Evolutionary conservation across 352 stramenopile species (phyloP), one percentile per base, ranked within the genome.

Genomic region (Bremia lactucae): DNA sequence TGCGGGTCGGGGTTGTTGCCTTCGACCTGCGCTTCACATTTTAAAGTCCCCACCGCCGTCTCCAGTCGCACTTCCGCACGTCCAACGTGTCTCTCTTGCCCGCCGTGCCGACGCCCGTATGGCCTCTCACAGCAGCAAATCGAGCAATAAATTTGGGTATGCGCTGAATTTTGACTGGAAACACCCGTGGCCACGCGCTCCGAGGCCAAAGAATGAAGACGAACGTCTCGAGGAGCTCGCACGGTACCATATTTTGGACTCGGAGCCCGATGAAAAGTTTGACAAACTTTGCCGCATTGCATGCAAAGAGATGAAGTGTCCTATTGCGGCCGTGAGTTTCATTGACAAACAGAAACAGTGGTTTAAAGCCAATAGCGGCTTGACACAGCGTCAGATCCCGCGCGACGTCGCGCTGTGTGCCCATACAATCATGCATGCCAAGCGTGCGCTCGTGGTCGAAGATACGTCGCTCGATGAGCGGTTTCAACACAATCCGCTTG

Each of bases 291-390:
- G 78, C 55, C 74, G 74, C 42, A 87, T 90, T 37, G 78, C 78
- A 53, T 87, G 78, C 67, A 90, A 90, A 49, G 78, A 87, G 53
- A 87, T 90, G 78, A 87, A 90, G 68, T 87, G 78, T 33, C 78
- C 78, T 38, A 90, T 90, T 45, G 73, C 78, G n/a, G 78, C 78
- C 36, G 72, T 90, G 31, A 81, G 65, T 54, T 88, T 91, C 53
- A 81, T 91, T 43, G 78, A 91, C 65, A 83, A 85, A 49, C 67
- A 85, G 42, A 83, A 82, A 53, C 74, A 90, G 64, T 90, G 78
- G 78, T 90, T 90, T 58, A 90, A 90, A 58, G 78, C 78, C 44
- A 90, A 87, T 60, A 76, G 57, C 42, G 78, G 78, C 9, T 62
- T 90, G 46, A 87, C 78, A 46, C 78, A 90, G 52, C 78, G 79